Conservation (phyloP, 495 filamentous ascomycete genomes). For the Aspergillus panamensis region DNA sequence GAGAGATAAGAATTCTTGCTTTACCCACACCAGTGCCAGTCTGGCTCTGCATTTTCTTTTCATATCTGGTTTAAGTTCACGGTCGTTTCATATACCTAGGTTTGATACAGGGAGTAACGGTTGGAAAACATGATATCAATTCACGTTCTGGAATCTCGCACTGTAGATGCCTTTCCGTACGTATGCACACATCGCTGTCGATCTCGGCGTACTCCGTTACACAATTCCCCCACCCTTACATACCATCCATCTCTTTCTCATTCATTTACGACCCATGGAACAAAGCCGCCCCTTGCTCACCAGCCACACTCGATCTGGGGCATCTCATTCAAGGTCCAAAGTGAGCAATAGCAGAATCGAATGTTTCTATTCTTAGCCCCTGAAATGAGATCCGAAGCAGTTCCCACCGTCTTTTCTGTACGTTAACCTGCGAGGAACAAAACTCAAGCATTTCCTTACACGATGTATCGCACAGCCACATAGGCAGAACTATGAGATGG, state of each 20-base stretch:
- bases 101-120: constrained; percentile 2
- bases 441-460: not conserved
- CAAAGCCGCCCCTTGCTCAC: not conserved
- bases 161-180: not conserved
- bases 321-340: not conserved
- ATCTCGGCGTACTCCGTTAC: not conserved
- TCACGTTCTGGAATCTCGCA: not conserved
- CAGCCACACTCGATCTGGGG: not conserved
- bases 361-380: not conserved
- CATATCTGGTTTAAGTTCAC: not conserved
- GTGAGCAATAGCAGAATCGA: not conserved
- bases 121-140: not conserved
- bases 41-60: not conserved
- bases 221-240: not conserved
- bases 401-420: too few species aligned
- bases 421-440: not conserved
- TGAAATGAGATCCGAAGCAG: not conserved
- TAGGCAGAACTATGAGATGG: too few species aligned
- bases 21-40: not conserved
- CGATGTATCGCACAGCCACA: too few species aligned
- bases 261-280: not conserved
- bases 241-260: not conserved
- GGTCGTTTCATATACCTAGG: not conserved
- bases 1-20: not conserved
- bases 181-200: not conserved